Conservation (phyloP, 768 basidiomycete genomes). For the Fomitopsis pulvina region DNA sequence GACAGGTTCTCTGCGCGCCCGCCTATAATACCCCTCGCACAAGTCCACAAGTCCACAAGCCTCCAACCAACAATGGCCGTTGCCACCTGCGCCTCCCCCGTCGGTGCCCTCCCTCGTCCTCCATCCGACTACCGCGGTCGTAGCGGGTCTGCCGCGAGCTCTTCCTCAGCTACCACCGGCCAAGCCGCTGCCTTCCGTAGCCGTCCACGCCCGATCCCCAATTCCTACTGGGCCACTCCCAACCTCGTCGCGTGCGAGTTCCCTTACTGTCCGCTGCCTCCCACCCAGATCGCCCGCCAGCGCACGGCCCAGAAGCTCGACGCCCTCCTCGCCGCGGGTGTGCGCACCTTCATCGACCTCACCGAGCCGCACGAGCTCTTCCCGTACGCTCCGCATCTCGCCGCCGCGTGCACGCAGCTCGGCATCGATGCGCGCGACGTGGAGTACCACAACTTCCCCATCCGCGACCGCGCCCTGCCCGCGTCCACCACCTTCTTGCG, state of each 20-base stretch:
- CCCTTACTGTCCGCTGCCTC: constrained; percentile 43
- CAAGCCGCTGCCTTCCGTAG: constrained; percentile 10
- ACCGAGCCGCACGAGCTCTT: constrained; percentile 75
- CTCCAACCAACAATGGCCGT: constrained; percentile 10
- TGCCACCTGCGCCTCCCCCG: constrained; percentile 7
- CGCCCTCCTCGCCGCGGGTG: constrained; percentile 61
- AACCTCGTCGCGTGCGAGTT: constrained; percentile 75
- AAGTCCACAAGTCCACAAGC: neutral
- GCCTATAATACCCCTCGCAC: neutral
- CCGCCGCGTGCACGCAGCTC: constrained; percentile 44
- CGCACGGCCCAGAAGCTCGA: constrained; percentile 63
- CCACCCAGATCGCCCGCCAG: constrained; percentile 17
- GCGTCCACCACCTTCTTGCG: constrained; percentile 53
- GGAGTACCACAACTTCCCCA: constrained; percentile 76
- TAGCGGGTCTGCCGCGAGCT: neutral
- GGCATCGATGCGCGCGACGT: constrained; percentile 48
- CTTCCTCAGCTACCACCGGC: constrained; percentile 6
- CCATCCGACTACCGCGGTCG: neutral
- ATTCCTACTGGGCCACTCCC: constrained; percentile 79
- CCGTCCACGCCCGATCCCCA: constrained; percentile 59
- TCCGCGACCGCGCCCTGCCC: constrained; percentile 66
- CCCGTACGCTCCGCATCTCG: constrained; percentile 55
- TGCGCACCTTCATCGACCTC: constrained; percentile 78
- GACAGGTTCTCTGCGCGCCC: neutral
- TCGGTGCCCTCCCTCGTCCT: constrained; percentile 1